These are phyloP conservation scores for Phallus indusiatus DNA, from an alignment of 768 basidiomycete species.

Conservation along the genomic window DNA sequence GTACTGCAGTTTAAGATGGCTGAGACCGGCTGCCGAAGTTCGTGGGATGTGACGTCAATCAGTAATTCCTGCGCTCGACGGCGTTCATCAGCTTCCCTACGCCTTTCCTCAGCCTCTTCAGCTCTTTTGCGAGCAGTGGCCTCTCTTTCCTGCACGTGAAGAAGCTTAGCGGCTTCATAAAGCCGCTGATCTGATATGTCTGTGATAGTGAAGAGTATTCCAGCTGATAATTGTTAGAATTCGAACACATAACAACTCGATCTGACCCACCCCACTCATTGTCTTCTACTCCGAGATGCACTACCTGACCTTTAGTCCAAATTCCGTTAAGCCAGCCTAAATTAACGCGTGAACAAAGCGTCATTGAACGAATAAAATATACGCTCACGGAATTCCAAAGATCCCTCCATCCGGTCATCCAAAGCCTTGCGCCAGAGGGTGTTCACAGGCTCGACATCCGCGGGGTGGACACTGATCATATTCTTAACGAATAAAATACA, in stretches of 20 bases:
- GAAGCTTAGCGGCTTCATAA: slow-evolving; percentile 18
- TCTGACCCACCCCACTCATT: neutral
- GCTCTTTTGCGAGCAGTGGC: slow-evolving; percentile 19
- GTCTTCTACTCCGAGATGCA: slow-evolving; percentile 5
- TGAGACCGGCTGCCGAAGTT: slow-evolving; percentile 19
- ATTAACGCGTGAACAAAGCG: neutral
- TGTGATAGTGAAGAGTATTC: slow-evolving; percentile 10
- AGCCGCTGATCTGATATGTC: slow-evolving; percentile 18
- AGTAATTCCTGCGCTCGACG: slow-evolving; percentile 28
- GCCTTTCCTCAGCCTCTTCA: slow-evolving; percentile 19
- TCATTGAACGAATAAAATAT: neutral
- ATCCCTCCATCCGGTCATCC: neutral
- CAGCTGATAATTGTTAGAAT: neutral
- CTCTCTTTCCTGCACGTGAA: slow-evolving; percentile 23
- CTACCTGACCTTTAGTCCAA: slow-evolving; percentile 14
- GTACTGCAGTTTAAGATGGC: slow-evolving; percentile 25
- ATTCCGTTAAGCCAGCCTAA: slow-evolving; percentile 11
- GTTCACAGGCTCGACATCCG: neutral
- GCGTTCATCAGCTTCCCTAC: slow-evolving; percentile 19
- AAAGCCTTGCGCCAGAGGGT: slow-evolving; percentile 4
- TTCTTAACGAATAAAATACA: neutral
- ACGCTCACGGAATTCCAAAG: slow-evolving; percentile 11
- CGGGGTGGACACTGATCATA: slow-evolving; percentile 10
- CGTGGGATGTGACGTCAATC: slow-evolving; percentile 30
- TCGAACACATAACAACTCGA: neutral